Evolutionary conservation across 2,329 filamentous ascomycete genomes (phyloP), one percentile per base, ranked within the genome.

Genomic region (Epichloe bromicola): DNA sequence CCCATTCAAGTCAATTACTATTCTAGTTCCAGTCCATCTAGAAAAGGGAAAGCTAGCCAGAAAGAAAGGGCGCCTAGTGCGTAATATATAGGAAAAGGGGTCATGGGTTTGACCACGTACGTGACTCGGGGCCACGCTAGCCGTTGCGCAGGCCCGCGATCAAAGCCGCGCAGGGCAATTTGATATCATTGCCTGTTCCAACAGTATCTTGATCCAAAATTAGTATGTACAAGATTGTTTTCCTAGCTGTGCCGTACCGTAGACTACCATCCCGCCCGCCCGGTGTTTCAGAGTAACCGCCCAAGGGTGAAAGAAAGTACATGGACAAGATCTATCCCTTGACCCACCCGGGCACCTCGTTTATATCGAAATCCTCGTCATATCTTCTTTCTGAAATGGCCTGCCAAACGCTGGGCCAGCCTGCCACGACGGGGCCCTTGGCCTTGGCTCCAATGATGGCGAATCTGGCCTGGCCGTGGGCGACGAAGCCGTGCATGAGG

Each of bases 401-500:
- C 51, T 80, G 74, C 75, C 83, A 88, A 1, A 87, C 80, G 42
- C 70, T 72, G 1, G 90, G 89, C 71, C 91, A 96, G 0, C 86
- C 87, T 1, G 84, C 85, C 36, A 73, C 72, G 19, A 87, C 67
- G 0, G 83, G 76, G 23, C 79, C 78, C 56, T 76, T 78, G 53
- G 76, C 75, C 71, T 83, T 85, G 23, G 86, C 82, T 3, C 90
- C 89, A 49, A 85, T 80, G 42, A 96, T 86, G 12, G 88, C 89
- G 61, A 96, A 89, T 46, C 86, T 82, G 42, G 78, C 77, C 61
- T 83, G 81, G 26, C 78, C 78, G 60, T 94, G 88, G 15, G 86
- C 86, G 30, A 96, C 77, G 61, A 90, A 96, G 2, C 90, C 91
- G 57, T 84, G 82, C 63, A 96, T 74, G 23, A 95, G 71, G 1